Conservation (phyloP, 768 basidiomycete genomes). For the Filobasidium wieringae region DNA sequence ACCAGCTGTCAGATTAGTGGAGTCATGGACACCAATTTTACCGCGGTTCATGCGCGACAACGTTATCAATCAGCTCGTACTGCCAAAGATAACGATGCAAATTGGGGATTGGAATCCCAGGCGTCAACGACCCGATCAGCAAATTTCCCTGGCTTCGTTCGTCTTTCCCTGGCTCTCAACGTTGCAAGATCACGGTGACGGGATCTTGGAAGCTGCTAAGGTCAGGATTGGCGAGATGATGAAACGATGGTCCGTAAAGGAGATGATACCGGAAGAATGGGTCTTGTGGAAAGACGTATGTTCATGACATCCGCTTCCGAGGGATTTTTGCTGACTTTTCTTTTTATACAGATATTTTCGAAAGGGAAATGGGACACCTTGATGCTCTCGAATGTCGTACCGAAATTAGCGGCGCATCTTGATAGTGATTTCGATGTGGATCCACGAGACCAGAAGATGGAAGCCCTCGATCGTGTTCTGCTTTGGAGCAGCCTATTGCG, state of each 20-base stretch:
- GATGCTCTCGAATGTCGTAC: constrained; percentile 79
- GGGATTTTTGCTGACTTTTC: background rate
- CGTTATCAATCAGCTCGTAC: constrained; percentile 83
- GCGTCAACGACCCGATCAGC: constrained; percentile 31
- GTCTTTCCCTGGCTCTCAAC: constrained; percentile 95
- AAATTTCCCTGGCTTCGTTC: constrained; percentile 57
- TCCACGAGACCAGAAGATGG: constrained; percentile 79
- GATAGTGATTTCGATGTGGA: constrained; percentile 73
- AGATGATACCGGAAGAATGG: constrained; percentile 65
- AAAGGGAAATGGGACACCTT: constrained; percentile 78
- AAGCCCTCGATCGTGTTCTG: constrained; percentile 61
- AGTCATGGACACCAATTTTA: constrained; percentile 74
- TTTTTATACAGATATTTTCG: constrained; percentile 53
- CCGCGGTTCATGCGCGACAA: constrained; percentile 90
- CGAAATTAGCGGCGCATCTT: constrained; percentile 70
- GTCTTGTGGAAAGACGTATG: constrained; percentile 68
- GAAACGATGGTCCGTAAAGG: constrained; percentile 59
- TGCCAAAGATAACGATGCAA: constrained; percentile 80
- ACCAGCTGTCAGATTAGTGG: constrained; percentile 69
- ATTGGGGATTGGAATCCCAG: constrained; percentile 56
- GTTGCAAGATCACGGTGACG: constrained; percentile 68
- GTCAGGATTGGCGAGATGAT: constrained; percentile 72
- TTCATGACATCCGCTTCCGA: constrained; percentile 3
- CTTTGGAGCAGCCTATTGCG: constrained; percentile 66
- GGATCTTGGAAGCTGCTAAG: constrained; percentile 72